A percentile compares a stretch with the other conserved stretches of the same genome.
phyloP scores from a whole-genome alignment of 495 filamentous ascomycete genomes.

The Penicillium salamii region DNA sequence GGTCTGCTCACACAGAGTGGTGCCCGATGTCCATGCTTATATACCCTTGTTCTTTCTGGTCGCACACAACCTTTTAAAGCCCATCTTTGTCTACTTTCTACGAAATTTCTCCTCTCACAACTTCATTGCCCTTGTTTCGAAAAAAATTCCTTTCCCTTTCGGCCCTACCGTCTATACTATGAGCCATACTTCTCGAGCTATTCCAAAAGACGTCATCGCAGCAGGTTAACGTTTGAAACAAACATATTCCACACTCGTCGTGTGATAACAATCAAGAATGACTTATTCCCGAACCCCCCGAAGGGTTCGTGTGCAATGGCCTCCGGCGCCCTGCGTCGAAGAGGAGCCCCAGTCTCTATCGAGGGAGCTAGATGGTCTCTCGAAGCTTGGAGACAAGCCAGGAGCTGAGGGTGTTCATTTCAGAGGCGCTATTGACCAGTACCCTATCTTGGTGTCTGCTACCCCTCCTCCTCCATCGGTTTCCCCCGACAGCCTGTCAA shows the following conservation, averaged over 20 bases:
- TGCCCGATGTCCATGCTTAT: constrained; percentile 29
- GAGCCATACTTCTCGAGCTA: constrained; percentile 13
- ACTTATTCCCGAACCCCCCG: constrained; percentile 16
- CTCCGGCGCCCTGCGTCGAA: constrained; percentile 44
- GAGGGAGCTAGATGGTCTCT: constrained; percentile 37
- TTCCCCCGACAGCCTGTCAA: constrained; percentile 9
- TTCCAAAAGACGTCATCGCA: constrained; percentile 17
- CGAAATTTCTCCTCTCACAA: constrained; percentile 8
- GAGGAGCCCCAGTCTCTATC: constrained; percentile 42
- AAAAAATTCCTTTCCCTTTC: constrained; percentile 8
- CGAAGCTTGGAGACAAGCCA: constrained; percentile 31
- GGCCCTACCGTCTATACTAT: constrained; percentile 21
- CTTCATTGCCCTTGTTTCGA: constrained; percentile 3
- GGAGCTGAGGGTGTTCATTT: constrained; percentile 37
- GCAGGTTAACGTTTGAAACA: constrained; percentile 14
- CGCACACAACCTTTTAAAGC: constrained; percentile 11
- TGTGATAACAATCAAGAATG: constrained; percentile 24
- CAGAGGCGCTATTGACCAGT: constrained; percentile 47
- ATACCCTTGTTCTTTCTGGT: constrained; percentile 15
- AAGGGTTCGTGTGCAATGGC: constrained; percentile 31
- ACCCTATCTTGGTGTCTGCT: constrained; percentile 38
- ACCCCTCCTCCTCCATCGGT: constrained; percentile 17
- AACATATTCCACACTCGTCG: background rate
- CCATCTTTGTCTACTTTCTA: constrained; percentile 18
- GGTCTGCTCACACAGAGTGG: constrained; percentile 12